Conservation (phyloP, 2,329 filamentous ascomycete species). For the Nigrospora oryzae region DNA sequence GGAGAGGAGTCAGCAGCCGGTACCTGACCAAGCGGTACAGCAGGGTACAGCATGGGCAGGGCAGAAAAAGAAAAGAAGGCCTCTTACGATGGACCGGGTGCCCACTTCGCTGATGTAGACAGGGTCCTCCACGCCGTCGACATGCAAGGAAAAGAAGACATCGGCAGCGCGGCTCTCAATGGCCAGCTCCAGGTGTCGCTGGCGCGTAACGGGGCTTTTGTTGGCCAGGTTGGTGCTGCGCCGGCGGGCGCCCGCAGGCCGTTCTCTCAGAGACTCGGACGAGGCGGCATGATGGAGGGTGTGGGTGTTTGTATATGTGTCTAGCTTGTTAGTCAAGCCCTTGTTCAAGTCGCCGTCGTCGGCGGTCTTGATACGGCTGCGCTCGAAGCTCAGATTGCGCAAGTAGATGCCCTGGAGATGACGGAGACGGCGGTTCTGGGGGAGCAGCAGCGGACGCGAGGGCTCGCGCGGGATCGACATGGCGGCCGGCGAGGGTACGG, state of each 20-base stretch:
- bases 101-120: slow-evolving; percentile 85
- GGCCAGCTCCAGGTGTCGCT: slow-evolving; percentile 68
- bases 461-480: slow-evolving; percentile 6
- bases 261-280: slow-evolving; percentile 38
- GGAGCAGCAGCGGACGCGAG: slow-evolving; percentile 28
- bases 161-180: slow-evolving; percentile 70
- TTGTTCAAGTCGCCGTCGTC: slow-evolving; percentile 74
- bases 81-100: slow-evolving; percentile 58
- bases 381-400: slow-evolving; percentile 70
- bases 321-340: slow-evolving; percentile 60
- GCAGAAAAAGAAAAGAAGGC: not conserved
- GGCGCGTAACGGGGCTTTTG: slow-evolving; percentile 42
- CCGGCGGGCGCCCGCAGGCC: slow-evolving; percentile 25
- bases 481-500: not conserved
- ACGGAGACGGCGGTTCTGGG: slow-evolving; percentile 78
- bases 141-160: slow-evolving; percentile 81
- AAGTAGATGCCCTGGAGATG: slow-evolving; percentile 82
- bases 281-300: slow-evolving; percentile 48
- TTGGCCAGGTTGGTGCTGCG: slow-evolving; percentile 41
- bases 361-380: slow-evolving; percentile 50
- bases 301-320: slow-evolving; percentile 32
- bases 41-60: too few relatives aligned
- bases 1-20: slow-evolving; percentile 6
- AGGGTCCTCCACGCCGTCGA: slow-evolving; percentile 55
- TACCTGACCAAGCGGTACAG: not conserved